Evolutionary conservation across 768 basidiomycete species (phyloP).

Genomic region (Kwoniella sp.): DNA sequence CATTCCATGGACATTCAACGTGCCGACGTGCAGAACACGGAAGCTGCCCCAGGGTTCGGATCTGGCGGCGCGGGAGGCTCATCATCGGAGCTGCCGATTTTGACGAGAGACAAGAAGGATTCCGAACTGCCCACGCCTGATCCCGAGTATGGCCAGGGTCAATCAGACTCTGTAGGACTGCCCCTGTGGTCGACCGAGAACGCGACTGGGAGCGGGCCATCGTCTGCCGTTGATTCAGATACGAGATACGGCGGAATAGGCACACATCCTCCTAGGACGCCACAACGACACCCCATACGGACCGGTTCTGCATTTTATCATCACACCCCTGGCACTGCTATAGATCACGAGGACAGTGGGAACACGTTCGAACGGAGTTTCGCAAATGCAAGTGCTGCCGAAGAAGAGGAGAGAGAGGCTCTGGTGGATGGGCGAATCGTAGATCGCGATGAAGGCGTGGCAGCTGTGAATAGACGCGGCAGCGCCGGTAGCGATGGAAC

Average conservation of each 20-base stretch:
- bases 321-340: constrained; percentile 20
- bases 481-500: background rate
- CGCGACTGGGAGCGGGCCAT: background rate
- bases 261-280: constrained; percentile 14
- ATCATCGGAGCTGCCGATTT: background rate
- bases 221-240: background rate
- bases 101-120: constrained; percentile 21
- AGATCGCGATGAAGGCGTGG: constrained; percentile 9
- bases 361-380: constrained; percentile 44
- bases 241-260: constrained; percentile 23
- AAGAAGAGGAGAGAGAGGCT: constrained; percentile 12
- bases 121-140: constrained; percentile 27
- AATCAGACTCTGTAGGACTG: background rate
- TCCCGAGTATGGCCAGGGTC: background rate
- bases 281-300: constrained; percentile 30
- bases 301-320: constrained; percentile 46
- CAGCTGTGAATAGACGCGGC: constrained; percentile 2
- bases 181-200: background rate
- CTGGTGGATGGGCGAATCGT: constrained; percentile 1
- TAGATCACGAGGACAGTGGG: constrained; percentile 2
- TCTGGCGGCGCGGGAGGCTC: background rate
- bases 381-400: constrained; percentile 12
- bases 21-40: constrained; percentile 63
- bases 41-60: background rate
- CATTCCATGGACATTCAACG: constrained; percentile 67